Conservation (phyloP, 108 stramenopile species). For the Skeletonema costatum region DNA sequence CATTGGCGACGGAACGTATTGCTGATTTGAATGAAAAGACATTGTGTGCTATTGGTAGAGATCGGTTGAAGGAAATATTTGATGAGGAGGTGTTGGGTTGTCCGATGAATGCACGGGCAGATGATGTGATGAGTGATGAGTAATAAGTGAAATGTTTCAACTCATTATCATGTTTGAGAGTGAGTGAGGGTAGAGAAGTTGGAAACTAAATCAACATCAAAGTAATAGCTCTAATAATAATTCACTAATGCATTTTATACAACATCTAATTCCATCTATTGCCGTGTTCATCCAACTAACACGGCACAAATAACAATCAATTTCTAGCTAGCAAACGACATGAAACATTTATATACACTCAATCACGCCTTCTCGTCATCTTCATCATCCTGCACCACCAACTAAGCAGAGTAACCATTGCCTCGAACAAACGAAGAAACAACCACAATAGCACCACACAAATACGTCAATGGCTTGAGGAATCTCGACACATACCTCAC, state of each 20-base stretch:
- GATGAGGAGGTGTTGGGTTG: conserved; percentile 28
- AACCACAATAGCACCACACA: neutral
- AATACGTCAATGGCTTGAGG: neutral
- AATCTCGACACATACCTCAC: neutral
- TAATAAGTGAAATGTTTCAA: too few species aligned
- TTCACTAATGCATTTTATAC: neutral
- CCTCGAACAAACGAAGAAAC: neutral
- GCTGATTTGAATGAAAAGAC: conserved; percentile 59
- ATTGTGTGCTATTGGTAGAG: conserved; percentile 33
- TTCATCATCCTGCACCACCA: neutral
- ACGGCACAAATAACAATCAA: neutral
- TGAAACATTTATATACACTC: neutral
- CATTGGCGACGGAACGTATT: conserved; percentile 57
- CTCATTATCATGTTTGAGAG: neutral
- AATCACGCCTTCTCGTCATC: neutral
- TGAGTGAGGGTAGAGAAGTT: neutral
- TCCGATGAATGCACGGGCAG: neutral
- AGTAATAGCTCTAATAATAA: neutral
- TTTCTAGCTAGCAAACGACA: neutral
- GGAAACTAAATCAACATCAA: neutral
- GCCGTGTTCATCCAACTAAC: neutral
- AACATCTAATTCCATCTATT: neutral
- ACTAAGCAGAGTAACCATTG: neutral
- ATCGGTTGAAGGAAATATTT: conserved; percentile 41
- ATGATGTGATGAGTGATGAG: neutral